A percentile compares a stretch with the other conserved stretches of the same genome.
Conservation (phyloP, 306 rosid species). For the Trifolium dubium region DNA sequence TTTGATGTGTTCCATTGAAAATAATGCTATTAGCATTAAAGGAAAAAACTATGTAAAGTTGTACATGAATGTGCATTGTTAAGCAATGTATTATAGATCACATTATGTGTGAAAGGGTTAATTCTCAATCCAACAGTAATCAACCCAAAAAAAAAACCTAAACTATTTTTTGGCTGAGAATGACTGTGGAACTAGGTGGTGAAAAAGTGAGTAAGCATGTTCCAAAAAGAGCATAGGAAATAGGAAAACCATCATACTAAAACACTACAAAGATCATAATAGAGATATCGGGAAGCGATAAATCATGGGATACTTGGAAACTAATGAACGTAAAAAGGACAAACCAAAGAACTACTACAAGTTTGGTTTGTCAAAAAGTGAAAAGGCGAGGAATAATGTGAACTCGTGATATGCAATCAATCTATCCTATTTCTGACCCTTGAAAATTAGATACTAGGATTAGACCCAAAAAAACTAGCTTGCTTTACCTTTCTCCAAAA, state of each 20-base stretch:
- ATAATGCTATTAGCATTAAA: neutral
- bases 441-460: neutral
- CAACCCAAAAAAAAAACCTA: neutral
- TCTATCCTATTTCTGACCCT: neutral
- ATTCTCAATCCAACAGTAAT: neutral
- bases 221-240: constrained; percentile 4
- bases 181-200: neutral
- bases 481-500: constrained; percentile 9
- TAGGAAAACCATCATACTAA: neutral
- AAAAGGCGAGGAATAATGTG: neutral
- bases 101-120: neutral
- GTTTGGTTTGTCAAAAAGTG: neutral
- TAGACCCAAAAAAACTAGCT: neutral
- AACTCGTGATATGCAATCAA: constrained; percentile 2
- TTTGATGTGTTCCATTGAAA: neutral
- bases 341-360: constrained; percentile 1
- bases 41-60: constrained; percentile 5
- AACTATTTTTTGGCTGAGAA: neutral
- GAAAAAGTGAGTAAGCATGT: neutral
- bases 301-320: neutral
- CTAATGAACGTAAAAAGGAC: neutral
- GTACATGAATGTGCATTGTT: neutral
- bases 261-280: neutral
- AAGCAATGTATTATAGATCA: neutral
- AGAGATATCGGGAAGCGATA: neutral